Percentiles rank a stretch among this genome's conserved stretches.
These are phyloP conservation scores for Sarocladiaceae sp. DNA, from an alignment of 2,329 filamentous ascomycete species.

Conservation along the genomic window DNA sequence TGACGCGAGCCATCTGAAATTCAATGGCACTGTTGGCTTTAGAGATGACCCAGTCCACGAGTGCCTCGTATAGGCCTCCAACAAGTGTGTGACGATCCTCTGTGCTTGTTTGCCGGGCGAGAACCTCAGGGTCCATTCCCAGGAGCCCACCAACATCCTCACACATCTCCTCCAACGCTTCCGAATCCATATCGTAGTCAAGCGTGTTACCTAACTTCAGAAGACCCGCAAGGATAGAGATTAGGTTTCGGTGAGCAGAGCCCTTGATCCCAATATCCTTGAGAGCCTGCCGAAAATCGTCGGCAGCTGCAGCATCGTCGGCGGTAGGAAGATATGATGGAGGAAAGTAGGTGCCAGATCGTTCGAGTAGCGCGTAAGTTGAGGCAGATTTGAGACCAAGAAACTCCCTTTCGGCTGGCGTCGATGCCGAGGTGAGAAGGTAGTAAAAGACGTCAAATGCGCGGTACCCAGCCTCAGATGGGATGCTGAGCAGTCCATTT, in stretches of 20 bases:
- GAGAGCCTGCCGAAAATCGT: constrained; percentile 82
- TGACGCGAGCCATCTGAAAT: constrained; percentile 62
- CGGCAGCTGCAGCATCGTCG: constrained; percentile 85
- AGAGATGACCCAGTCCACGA: constrained; percentile 89
- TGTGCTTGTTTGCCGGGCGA: constrained; percentile 72
- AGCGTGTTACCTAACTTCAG: constrained; percentile 89
- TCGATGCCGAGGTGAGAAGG: constrained; percentile 84
- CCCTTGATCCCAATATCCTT: constrained; percentile 95
- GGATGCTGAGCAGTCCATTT: constrained; percentile 73
- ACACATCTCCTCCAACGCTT: constrained; percentile 76
- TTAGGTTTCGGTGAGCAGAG: constrained; percentile 69
- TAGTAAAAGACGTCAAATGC: constrained; percentile 99
- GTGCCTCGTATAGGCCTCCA: constrained; percentile 81
- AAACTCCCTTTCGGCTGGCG: constrained; percentile 81
- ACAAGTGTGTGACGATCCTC: constrained; percentile 79
- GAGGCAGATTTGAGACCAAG: constrained; percentile 72
- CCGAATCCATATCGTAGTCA: constrained; percentile 77
- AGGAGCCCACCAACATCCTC: constrained; percentile 85
- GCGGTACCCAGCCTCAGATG: constrained; percentile 72
- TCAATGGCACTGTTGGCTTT: constrained; percentile 85
- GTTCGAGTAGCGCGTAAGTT: constrained; percentile 70
- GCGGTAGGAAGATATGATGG: constrained; percentile 86
- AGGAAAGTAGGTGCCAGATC: constrained; percentile 77
- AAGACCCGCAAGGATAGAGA: constrained; percentile 78
- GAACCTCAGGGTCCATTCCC: constrained; percentile 77